Evolutionary conservation across 2,329 filamentous ascomycete genomes (phyloP).

Genomic region (Fusarium staphyleae): DNA sequence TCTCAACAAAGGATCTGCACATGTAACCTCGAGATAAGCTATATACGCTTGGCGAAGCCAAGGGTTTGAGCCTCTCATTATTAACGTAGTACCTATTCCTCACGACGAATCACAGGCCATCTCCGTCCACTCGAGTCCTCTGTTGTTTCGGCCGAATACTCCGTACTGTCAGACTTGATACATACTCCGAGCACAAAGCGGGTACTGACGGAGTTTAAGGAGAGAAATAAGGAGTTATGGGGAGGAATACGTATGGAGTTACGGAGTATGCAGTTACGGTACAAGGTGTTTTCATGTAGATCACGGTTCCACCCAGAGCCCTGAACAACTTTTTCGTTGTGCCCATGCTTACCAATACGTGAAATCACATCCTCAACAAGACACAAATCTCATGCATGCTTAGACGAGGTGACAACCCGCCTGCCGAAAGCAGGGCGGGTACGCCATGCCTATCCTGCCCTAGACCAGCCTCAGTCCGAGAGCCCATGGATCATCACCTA

Average conservation of each 20-base stretch:
- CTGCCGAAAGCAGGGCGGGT: neutral
- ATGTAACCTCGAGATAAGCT: constrained; percentile 1
- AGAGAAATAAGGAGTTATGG: no score
- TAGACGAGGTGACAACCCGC: neutral
- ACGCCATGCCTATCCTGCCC: constrained; percentile 1
- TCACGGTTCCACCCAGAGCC: neutral
- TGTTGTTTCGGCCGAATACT: constrained; percentile 3
- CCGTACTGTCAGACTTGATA: neutral
- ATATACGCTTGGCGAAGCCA: neutral
- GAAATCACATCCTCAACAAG: no score
- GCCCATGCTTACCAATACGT: constrained; percentile 5
- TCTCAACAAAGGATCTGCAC: neutral
- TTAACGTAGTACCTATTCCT: no score
- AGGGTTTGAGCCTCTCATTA: neutral
- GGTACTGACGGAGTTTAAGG: no score
- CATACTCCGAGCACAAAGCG: no score
- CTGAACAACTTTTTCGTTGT: neutral
- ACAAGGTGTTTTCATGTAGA: neutral
- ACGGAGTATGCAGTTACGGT: no score
- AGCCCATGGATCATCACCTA: no score
- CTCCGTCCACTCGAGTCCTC: neutral
- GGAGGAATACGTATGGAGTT: no score
- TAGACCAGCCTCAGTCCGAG: neutral
- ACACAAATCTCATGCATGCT: no score
- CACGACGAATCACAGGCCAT: neutral